Evolutionary conservation across 2,329 filamentous ascomycete species (phyloP).

Genomic region (Apiospora sp.): DNA sequence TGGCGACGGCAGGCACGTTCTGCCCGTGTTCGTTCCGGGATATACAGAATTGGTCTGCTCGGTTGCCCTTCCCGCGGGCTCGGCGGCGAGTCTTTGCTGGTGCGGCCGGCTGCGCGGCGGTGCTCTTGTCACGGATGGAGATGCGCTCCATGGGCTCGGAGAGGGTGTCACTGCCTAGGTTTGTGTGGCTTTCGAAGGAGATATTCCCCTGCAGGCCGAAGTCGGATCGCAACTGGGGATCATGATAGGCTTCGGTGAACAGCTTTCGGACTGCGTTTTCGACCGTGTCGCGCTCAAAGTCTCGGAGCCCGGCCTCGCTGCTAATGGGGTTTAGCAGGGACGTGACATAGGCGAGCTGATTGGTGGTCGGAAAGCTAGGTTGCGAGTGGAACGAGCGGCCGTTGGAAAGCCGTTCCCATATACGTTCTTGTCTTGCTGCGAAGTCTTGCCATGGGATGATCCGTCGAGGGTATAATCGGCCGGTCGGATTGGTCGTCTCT

Average conservation of each 20-base stretch:
- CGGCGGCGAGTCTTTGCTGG: conserved; percentile 31
- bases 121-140: background rate
- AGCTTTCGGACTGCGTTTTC: conserved; percentile 47
- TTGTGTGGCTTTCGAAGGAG: conserved; percentile 48
- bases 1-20: conserved; percentile 40
- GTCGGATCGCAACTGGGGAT: conserved; percentile 38
- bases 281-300: conserved; percentile 44
- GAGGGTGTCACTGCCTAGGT: conserved; percentile 35
- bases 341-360: conserved; percentile 45
- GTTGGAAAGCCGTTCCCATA: conserved; percentile 41
- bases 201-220: conserved; percentile 45
- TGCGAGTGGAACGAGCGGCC: conserved; percentile 38
- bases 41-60: conserved; percentile 45
- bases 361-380: conserved; percentile 40
- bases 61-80: conserved; percentile 38
- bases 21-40: conserved; percentile 34
- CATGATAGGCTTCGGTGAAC: conserved; percentile 38
- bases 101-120: conserved; percentile 22
- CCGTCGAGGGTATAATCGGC: conserved; percentile 44
- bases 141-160: background rate
- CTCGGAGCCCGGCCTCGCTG: conserved; percentile 45
- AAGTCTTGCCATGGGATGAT: conserved; percentile 49
- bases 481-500: conserved; percentile 42
- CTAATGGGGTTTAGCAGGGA: conserved; percentile 43
- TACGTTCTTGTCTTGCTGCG: conserved; percentile 37